Percentiles rank a stretch among this genome's conserved stretches.
phyloP scores from a whole-genome alignment of 257 asterid genomes.

The Leptodermis oblonga region DNA sequence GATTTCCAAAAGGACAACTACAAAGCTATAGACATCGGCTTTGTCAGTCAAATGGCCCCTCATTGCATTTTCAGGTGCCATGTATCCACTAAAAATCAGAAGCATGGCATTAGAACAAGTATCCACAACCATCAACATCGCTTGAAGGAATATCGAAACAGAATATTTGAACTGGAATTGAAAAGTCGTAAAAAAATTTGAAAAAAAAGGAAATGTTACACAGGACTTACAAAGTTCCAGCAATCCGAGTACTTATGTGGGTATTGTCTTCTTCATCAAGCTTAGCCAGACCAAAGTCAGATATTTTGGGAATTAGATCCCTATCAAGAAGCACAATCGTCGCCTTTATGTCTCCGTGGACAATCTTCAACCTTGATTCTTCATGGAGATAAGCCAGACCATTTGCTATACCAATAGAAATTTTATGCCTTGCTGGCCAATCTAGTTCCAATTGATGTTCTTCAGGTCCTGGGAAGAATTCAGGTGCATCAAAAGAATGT shows the following conservation, averaged over 20 bases:
- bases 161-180: background rate
- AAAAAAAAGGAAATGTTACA: background rate
- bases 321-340: constrained; percentile 36
- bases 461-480: constrained; percentile 20
- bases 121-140: too few species aligned
- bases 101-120: background rate
- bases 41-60: constrained; percentile 35
- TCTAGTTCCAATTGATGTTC: constrained; percentile 26
- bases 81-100: constrained; percentile 27
- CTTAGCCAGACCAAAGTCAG: constrained; percentile 40
- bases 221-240: constrained; percentile 35
- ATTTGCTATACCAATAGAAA: constrained; percentile 36
- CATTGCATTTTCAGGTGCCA: constrained; percentile 45
- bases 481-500: background rate
- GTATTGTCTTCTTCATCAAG: constrained; percentile 33
- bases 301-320: constrained; percentile 34
- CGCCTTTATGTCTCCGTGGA: constrained; percentile 38
- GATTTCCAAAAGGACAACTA: constrained; percentile 34
- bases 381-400: constrained; percentile 39
- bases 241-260: constrained; percentile 36
- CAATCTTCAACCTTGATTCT: constrained; percentile 33
- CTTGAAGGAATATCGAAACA: background rate
- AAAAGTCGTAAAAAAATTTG: background rate
- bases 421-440: constrained; percentile 32
- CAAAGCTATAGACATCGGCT: constrained; percentile 40